Base-by-base conservation (phyloP, 225 moss, liverwort and hornwort genomes). In the Antitrichia curtipendula region DNA sequence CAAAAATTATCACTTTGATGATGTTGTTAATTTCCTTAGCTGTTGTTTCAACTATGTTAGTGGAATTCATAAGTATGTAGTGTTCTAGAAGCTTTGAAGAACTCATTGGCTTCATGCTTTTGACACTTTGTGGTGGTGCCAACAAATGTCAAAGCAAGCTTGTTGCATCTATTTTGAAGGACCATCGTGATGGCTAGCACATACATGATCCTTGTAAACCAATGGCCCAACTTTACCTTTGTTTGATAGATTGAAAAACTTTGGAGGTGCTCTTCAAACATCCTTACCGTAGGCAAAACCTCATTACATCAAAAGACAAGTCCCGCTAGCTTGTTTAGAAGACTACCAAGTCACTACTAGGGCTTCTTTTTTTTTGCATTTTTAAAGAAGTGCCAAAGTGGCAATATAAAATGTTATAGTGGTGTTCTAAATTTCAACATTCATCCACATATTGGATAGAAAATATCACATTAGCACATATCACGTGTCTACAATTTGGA, bases 91-190 rank as follows among this genome's bases (percentile, higher is more conserved):
- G 36, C 6, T 36, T 65, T 38, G 66, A 7, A n/a, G 21, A 38
- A 23, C 7, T 38, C n/a, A 68, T 38, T 6, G 2, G 8, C 32
- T n/a, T n/a, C n/a, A n/a, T n/a, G 7, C 38, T 68, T 13, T 68
- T 0, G 1, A 23, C 1, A 23, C 7, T 68, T 8, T 68, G 7
- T 22, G 0, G 13, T 2, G 2, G 4, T 68, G 22, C 2, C 4
- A 1, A 68, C 38, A 23, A 68, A 38, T 68, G 13, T 38, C 13
- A 13, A 22, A 68, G 13, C 10, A 68, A 38, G 22, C 7, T 40
- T 69, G 24, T 23, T 0, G 4, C 0, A 2, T 1, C 7, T 8
- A 69, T 38, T 23, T 69, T 40, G 2, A 12, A 69, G 13, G 23
- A 40, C 13, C 8, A 23, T 24, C 40, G 13, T 17, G 12, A 40